Evolutionary conservation across 2,329 filamentous ascomycete genomes (phyloP).

Genomic region (Dothideomycetes sp.): DNA sequence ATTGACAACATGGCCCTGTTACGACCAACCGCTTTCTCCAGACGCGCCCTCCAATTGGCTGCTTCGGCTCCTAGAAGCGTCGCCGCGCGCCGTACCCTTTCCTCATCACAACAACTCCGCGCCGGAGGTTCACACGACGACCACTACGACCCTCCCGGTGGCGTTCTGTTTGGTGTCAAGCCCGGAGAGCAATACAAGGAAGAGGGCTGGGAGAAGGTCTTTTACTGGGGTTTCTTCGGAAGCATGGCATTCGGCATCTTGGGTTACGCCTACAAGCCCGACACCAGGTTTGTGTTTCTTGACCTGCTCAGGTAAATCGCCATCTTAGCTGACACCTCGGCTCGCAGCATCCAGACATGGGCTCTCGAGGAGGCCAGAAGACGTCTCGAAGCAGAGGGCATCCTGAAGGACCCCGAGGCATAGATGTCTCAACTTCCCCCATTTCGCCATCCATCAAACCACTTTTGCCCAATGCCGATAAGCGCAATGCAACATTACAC

Average conservation of each 20-base stretch:
- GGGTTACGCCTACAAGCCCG: constrained; percentile 91
- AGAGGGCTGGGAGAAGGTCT: constrained; percentile 90
- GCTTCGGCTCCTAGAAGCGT: constrained; percentile 3
- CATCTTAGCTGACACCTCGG: constrained; percentile 19
- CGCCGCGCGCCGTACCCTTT: constrained; percentile 21
- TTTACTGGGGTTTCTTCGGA: constrained; percentile 77
- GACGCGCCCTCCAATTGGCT: constrained; percentile 8
- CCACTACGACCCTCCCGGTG: constrained; percentile 80
- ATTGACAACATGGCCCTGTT: neutral
- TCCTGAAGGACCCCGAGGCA: constrained; percentile 69
- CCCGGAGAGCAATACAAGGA: constrained; percentile 92
- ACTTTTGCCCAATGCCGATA: too few relatives aligned
- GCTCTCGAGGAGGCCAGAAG: constrained; percentile 92
- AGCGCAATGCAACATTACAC: too few relatives aligned
- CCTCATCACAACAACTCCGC: constrained; percentile 24
- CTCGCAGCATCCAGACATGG: constrained; percentile 93
- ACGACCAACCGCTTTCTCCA: constrained; percentile 9
- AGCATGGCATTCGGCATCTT: constrained; percentile 64
- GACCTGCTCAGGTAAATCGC: neutral
- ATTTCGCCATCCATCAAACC: too few relatives aligned
- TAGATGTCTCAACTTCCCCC: too few relatives aligned
- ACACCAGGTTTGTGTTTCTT: constrained; percentile 80
- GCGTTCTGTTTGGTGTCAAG: constrained; percentile 90
- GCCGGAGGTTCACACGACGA: constrained; percentile 55
- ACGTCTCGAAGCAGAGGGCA: constrained; percentile 90